phyloP scores from a whole-genome alignment of 768 basidiomycete species.

The Russula foetens region DNA sequence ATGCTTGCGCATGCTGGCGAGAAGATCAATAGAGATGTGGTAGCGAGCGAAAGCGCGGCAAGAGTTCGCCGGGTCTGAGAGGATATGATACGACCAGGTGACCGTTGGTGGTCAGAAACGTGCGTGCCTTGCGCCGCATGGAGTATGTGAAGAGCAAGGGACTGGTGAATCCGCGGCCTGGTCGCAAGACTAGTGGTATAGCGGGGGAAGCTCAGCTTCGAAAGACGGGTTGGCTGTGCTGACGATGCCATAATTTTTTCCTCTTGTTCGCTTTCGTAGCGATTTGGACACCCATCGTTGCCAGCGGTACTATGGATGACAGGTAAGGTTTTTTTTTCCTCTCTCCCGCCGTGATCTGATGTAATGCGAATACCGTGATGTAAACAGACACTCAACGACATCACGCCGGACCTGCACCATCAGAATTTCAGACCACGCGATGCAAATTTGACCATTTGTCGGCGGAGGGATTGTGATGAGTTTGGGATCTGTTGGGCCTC shows the following conservation, averaged over 20 bases:
- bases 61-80: too few relatives aligned
- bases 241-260: conserved; percentile 16
- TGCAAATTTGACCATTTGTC: too few relatives aligned
- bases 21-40: conserved; percentile 2
- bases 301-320: neutral
- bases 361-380: neutral
- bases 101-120: conserved; percentile 17
- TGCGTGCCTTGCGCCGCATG: neutral
- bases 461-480: too few relatives aligned
- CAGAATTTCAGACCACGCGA: too few relatives aligned
- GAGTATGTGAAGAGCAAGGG: conserved; percentile 17
- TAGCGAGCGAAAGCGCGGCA: too few relatives aligned
- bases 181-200: conserved; percentile 15
- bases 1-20: neutral
- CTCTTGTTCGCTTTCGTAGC: conserved; percentile 11
- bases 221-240: conserved; percentile 7
- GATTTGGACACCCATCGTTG: neutral
- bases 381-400: too few relatives aligned
- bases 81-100: too few relatives aligned
- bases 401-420: too few relatives aligned
- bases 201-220: conserved; percentile 15
- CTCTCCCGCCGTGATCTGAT: neutral
- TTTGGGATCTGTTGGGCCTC: too few relatives aligned
- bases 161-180: conserved; percentile 4
- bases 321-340: neutral